phyloP scores from a whole-genome alignment of 176 grass and related monocot species.

The Poa pratensis region DNA sequence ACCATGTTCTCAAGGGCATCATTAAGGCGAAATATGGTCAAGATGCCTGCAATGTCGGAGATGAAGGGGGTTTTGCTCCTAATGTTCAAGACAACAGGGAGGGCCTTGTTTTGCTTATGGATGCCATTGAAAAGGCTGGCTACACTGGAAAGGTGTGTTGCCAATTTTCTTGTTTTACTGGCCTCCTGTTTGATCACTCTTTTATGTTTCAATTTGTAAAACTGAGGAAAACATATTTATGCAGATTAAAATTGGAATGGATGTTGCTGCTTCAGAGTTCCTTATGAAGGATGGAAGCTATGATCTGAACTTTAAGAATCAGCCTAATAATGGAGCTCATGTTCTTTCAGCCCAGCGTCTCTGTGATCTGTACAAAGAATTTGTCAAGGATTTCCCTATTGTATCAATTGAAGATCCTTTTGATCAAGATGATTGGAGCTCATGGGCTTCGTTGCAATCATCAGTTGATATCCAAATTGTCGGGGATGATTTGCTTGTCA shows the following conservation, averaged over 20 bases:
- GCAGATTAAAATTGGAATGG: constrained; percentile 99
- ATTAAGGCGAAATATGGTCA: constrained; percentile 98
- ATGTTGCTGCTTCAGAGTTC: constrained; percentile 97
- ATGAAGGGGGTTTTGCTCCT: constrained; percentile 98
- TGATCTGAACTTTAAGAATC: constrained; percentile 96
- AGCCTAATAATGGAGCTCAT: constrained; percentile 86
- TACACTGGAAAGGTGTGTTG: constrained; percentile 78
- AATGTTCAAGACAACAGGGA: constrained; percentile 99
- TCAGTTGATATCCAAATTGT: constrained; percentile 95
- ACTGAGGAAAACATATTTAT: constrained; percentile 28
- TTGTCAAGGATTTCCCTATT: constrained; percentile 91
- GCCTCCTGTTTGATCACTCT: background rate
- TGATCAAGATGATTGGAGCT: constrained; percentile 97
- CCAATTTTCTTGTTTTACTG: constrained; percentile 22
- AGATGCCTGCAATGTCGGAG: constrained; percentile 98
- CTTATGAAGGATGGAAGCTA: constrained; percentile 83
- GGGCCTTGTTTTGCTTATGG: constrained; percentile 95
- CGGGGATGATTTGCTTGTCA: constrained; percentile 95
- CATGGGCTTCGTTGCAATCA: constrained; percentile 80
- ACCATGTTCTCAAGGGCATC: constrained; percentile 90
- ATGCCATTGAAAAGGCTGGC: constrained; percentile 93
- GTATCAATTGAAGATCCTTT: constrained; percentile 99
- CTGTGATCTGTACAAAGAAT: constrained; percentile 81
- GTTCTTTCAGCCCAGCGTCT: constrained; percentile 60
- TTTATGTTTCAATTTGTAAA: constrained; percentile 14